phyloP scores from a whole-genome alignment of 2,329 filamentous ascomycete species.

The Aspergillus aculeatus region DNA sequence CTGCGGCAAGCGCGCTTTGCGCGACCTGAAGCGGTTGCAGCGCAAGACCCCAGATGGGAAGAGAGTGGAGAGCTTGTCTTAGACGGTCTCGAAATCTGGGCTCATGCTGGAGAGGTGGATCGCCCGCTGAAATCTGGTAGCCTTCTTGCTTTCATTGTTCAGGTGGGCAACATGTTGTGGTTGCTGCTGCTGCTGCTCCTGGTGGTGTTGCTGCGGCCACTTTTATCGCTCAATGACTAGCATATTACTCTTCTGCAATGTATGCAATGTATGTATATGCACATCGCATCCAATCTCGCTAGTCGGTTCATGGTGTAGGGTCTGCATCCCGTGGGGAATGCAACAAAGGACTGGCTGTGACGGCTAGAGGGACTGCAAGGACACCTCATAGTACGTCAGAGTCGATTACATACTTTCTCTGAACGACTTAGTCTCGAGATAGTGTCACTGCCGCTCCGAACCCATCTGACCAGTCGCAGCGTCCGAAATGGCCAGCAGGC shows the following conservation, averaged over 20 bases:
- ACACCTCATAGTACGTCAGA: constrained; percentile 24
- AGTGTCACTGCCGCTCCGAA: constrained; percentile 15
- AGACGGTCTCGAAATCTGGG: constrained; percentile 11
- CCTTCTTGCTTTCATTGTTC: not conserved
- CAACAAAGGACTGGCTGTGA: constrained; percentile 11
- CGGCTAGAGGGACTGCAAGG: constrained; percentile 12
- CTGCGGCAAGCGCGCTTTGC: constrained; percentile 42
- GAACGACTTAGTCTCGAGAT: constrained; percentile 14
- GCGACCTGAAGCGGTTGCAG: constrained; percentile 36
- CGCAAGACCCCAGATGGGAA: constrained; percentile 32
- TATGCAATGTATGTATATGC: not conserved
- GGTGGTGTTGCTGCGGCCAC: not conserved
- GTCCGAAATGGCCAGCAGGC: constrained; percentile 14
- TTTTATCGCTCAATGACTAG: not conserved
- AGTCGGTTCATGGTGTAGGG: constrained; percentile 5
- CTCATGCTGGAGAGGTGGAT: constrained; percentile 11
- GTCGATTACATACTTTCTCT: constrained; percentile 19
- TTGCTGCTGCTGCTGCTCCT: not conserved
- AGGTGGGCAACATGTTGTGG: not conserved
- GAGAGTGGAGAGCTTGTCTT: constrained; percentile 2
- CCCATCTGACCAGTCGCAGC: constrained; percentile 18
- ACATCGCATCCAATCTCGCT: constrained; percentile 1
- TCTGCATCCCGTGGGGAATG: constrained; percentile 7
- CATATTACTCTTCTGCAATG: not conserved
- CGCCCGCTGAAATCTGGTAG: not conserved